Evolutionary conservation across 371 early-diverging fungal genomes (phyloP), one percentile per base, ranked within the genome.

Genomic region (Mucor piriformis): DNA sequence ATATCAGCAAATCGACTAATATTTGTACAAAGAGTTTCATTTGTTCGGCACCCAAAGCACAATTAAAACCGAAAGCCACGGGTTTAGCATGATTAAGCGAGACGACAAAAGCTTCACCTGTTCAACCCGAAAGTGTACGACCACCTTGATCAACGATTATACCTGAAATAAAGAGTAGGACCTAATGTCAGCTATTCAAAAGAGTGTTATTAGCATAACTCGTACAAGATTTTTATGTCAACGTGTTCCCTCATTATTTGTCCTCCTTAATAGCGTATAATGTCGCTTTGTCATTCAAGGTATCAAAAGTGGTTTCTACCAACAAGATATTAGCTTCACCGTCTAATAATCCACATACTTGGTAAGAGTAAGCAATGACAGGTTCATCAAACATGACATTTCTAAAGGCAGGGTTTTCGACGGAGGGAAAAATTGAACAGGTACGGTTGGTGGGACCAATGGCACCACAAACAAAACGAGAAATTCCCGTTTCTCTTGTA

Each of bases 111-210:
- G 93, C 96, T 76, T 96, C 97, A 48, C 96, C 94, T 0, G 97
- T 96, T 66, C 95, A 96, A 43, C 97, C 97, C 49, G 94, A 94
- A 38, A 96, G 82, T 2, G 97, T 96, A 67, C 96, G 89, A 42
- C 97, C 96, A 56, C 92, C 91, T 76, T 93, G 91, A 80, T 96
- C 96, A 27, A 95, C 95, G 76, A 96, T 96, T n/a, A 96, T 96
- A 43, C 96, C 96, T 12, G 95, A 95, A n/a, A 96, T 82, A 62
- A 96, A 85, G 35, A 96, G 76, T 7, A 96, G 96, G 0, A 85
- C 82, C 43, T 81, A 75, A 64, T 87, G 86, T 59, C 92, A 94
- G 5, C 84, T 79, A 57, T 42, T 20, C 0, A 59, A 40, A 47
- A 37, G 25, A 47, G n/a, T n/a, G n/a, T n/a, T n/a, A n/a, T n/a